Percentiles rank a stretch among this genome's conserved stretches.
Conservation (phyloP, 2,329 filamentous ascomycete species). For the Cladophialophora immunda region DNA sequence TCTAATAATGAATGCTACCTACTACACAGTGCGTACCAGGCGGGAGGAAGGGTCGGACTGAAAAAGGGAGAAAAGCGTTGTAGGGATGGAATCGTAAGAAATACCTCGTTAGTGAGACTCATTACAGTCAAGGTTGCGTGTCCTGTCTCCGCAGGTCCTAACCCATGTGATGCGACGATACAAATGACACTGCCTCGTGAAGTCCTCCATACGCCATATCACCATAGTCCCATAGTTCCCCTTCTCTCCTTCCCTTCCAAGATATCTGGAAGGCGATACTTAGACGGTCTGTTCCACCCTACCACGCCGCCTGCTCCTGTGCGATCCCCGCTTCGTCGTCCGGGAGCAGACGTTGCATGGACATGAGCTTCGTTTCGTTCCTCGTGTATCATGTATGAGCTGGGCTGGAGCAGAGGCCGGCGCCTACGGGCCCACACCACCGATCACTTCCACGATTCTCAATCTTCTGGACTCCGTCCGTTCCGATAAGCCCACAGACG, state of each 20-base stretch:
- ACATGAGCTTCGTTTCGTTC: neutral
- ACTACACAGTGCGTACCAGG: too few species aligned
- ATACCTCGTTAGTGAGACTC: neutral
- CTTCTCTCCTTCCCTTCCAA: neutral
- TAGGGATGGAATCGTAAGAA: neutral
- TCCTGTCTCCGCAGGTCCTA: neutral
- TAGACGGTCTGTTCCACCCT: neutral
- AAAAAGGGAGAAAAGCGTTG: too few species aligned
- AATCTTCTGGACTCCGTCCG: conserved; percentile 43
- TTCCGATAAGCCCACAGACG: conserved; percentile 53
- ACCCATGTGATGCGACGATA: neutral
- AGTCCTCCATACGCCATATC: neutral
- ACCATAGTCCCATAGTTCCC: neutral
- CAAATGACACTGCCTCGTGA: neutral
- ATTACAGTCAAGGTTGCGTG: neutral
- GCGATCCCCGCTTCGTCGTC: neutral
- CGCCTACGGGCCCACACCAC: neutral
- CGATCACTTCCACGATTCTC: neutral
- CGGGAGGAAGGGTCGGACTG: too few species aligned
- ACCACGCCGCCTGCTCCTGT: neutral
- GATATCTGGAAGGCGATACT: neutral
- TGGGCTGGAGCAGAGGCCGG: neutral
- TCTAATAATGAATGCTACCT: too few species aligned
- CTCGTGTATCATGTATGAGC: neutral
- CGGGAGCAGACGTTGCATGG: neutral